Conservation (phyloP, 2,329 filamentous ascomycete species). For the Pseudopyrenochaeta lycopersici region DNA sequence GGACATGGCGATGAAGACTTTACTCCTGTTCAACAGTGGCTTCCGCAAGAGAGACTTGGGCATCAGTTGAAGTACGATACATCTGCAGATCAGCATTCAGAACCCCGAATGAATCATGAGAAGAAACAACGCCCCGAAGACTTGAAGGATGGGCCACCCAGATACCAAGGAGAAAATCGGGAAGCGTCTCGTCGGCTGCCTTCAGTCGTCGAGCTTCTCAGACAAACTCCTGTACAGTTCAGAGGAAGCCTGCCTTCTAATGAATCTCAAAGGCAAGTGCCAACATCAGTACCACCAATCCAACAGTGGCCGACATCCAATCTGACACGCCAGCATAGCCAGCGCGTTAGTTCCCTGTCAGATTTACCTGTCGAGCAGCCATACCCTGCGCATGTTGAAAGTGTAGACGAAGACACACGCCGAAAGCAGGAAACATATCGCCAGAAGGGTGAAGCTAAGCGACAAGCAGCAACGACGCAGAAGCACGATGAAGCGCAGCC, state of each 20-base stretch:
- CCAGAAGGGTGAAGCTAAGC: slow-evolving; percentile 2
- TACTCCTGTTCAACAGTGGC: not conserved
- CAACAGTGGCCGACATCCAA: slow-evolving; percentile 26
- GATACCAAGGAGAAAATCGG: too few relatives aligned
- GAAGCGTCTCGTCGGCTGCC: too few relatives aligned
- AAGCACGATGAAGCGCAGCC: not conserved
- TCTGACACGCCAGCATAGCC: not conserved
- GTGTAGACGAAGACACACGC: not conserved
- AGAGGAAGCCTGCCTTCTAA: too few relatives aligned
- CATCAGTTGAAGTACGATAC: not conserved
- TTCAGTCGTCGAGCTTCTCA: not conserved
- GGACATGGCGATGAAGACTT: slow-evolving; percentile 3
- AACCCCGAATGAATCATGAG: not conserved
- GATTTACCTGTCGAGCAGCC: not conserved
- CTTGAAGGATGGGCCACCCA: too few relatives aligned
- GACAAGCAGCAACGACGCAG: not conserved
- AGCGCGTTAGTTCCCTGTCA: not conserved
- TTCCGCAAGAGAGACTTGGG: not conserved
- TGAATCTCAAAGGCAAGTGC: not conserved
- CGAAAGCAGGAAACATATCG: slow-evolving; percentile 11
- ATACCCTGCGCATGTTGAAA: not conserved
- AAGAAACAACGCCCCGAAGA: too few relatives aligned
- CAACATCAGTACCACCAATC: slow-evolving; percentile 4
- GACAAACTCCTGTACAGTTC: not conserved
- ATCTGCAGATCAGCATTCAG: not conserved